Percentiles rank a stretch among this genome's conserved stretches.
These are phyloP conservation scores for Melaleuca quinquenervia DNA, from an alignment of 345 rosid genomes.

Conservation along the genomic window DNA sequence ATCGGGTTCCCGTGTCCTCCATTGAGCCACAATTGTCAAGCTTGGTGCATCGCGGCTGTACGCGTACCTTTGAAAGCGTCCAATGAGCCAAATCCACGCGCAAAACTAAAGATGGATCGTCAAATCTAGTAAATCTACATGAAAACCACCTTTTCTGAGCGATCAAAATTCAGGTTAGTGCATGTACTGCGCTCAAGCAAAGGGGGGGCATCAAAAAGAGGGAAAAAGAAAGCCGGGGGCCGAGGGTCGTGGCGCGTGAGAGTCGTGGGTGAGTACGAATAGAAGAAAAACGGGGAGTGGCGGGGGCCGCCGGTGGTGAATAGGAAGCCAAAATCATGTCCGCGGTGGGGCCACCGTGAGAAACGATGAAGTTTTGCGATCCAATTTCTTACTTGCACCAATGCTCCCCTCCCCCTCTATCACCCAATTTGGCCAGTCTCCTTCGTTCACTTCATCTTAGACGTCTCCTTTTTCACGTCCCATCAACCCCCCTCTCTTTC, in stretches of 20 bases:
- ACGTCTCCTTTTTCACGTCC: conserved; percentile 1
- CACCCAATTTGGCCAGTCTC: background rate
- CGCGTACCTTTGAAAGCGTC: too few relatives aligned
- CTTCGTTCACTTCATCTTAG: background rate
- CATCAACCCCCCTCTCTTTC: background rate
- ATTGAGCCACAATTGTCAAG: background rate
- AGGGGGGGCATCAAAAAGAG: background rate
- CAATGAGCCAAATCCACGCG: background rate
- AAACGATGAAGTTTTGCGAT: background rate
- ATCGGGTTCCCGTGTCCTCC: background rate
- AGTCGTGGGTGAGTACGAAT: background rate
- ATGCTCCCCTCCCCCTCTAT: background rate
- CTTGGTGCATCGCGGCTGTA: too few relatives aligned
- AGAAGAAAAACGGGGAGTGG: background rate
- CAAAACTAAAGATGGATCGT: background rate
- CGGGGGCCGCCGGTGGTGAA: background rate
- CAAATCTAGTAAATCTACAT: background rate
- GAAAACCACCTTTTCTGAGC: background rate
- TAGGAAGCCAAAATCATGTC: background rate
- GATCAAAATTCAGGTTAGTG: background rate
- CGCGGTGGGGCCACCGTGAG: background rate
- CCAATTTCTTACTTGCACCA: background rate
- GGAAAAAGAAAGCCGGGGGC: background rate
- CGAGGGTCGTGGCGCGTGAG: background rate
- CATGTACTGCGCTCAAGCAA: background rate